Evolutionary conservation across 176 grass and related monocot genomes (phyloP).

Genomic region (Cenchrus fungigraminus): DNA sequence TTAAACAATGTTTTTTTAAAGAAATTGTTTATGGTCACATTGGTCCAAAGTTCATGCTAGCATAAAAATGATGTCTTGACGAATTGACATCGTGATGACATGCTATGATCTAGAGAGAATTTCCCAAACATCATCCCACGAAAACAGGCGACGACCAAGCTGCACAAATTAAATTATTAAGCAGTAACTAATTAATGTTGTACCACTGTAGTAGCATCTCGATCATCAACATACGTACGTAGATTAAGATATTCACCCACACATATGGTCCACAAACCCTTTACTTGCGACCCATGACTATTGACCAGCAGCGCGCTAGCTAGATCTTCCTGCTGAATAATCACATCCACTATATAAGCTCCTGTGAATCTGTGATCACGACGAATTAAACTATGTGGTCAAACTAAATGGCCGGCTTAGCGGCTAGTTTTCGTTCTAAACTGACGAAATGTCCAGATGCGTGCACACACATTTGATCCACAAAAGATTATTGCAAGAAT

Average conservation of each 20-base stretch:
- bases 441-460: conserved; percentile 37
- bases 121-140: conserved; percentile 28
- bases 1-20: not conserved
- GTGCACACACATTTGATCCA: not conserved
- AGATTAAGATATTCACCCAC: not conserved
- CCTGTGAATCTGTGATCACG: not conserved
- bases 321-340: conserved; percentile 13
- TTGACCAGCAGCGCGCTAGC: conserved; percentile 29
- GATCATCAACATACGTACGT: not conserved
- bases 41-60: not conserved
- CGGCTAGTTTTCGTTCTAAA: conserved; percentile 22
- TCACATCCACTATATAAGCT: not conserved
- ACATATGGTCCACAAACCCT: conserved; percentile 30
- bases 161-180: not conserved
- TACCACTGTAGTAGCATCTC: not conserved
- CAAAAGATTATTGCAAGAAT: not conserved
- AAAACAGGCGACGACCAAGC: conserved; percentile 20
- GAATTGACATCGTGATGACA: no score
- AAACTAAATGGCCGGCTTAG: conserved; percentile 46
- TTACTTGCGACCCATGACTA: conserved; percentile 54
- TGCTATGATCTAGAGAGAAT: not conserved
- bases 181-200: not conserved
- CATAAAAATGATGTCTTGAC: no score
- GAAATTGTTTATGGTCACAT: no score
- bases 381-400: conserved; percentile 25